Evolutionary conservation across 1,139 yeast genomes (phyloP), one percentile per base, ranked within the genome.

Genomic region (Arxiozyma bovina): DNA sequence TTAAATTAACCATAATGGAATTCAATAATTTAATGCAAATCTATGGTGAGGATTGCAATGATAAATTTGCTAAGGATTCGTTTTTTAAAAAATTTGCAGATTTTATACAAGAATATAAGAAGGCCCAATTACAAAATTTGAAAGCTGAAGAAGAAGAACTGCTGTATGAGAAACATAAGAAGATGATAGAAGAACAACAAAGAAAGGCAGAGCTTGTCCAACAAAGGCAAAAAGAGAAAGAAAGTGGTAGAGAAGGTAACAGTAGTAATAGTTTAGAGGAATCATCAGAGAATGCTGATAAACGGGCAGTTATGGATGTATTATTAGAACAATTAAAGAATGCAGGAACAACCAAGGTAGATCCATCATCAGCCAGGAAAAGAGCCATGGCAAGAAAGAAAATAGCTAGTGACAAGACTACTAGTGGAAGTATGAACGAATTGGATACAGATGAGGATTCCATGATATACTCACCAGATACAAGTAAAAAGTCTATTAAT

Each of bases 281-380:
- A 18, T 65, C 60, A 5, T 61, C 42, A 12, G 55, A 60, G 67
- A 4, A 67, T 22, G 77, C 73, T 30, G 75, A 74, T 43, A 65
- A 65, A 30, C 63, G 72, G 54, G 85, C 80, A 54, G 88, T 85
- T 45, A 84, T 86, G 87, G 94, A 86, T 68, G 79, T 85, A 38
- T 74, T 86, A 48, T 73, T 86, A 57, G 88, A 85, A 63, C 83
- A 83, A 64, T 75, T 86, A 63, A 84, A 85, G 65, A 86, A 87
- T 42, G 85, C 87, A 0, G 90, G 88, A 0, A 85, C 89, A 18
- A 60, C 82, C 7, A 80, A 80, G 60, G 83, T 88, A 4, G 94
- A 87, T 64, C 83, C 94, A 0, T 73, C 87, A 1, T 82, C 93
- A 8, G 96, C 96, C 0, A 75, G 96, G 61, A 82, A 89, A 63